A percentile compares a stretch with the other conserved stretches of the same genome.
phyloP scores from a whole-genome alignment of 495 filamentous ascomycete genomes.

The Penicillium nucicola region DNA sequence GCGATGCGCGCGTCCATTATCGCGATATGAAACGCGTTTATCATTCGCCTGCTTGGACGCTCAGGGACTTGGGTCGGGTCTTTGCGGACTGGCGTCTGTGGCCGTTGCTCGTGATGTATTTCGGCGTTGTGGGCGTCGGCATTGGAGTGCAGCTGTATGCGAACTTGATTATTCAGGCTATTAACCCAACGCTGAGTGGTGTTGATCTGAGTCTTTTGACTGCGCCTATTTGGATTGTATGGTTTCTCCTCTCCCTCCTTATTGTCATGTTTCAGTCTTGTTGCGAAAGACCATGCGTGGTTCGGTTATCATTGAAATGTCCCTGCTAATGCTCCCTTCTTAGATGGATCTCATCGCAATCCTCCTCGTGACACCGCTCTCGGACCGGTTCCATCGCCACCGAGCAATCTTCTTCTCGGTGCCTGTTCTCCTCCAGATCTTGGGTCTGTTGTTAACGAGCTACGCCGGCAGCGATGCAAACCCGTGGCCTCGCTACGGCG shows the following conservation, averaged over 20 bases:
- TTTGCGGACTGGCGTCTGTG: slow-evolving; percentile 83
- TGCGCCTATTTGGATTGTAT: slow-evolving; percentile 88
- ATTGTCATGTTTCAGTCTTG: no score
- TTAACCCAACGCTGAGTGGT: slow-evolving; percentile 66
- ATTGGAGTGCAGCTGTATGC: slow-evolving; percentile 86
- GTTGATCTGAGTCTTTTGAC: slow-evolving; percentile 78
- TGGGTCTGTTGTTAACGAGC: slow-evolving; percentile 74
- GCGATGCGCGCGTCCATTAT: slow-evolving; percentile 81
- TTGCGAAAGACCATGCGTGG: no score
- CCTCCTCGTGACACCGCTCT: slow-evolving; percentile 77
- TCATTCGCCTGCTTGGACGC: slow-evolving; percentile 63
- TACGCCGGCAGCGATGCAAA: slow-evolving; percentile 63
- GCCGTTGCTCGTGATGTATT: slow-evolving; percentile 87
- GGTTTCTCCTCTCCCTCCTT: slow-evolving; percentile 26
- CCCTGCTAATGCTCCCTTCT: slow-evolving; percentile 4
- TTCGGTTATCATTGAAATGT: no score
- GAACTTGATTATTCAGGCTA: slow-evolving; percentile 78
- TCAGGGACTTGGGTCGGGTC: slow-evolving; percentile 63
- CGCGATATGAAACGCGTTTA: slow-evolving; percentile 81
- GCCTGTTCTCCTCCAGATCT: slow-evolving; percentile 74
- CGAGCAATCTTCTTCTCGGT: slow-evolving; percentile 81
- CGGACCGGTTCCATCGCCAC: slow-evolving; percentile 80
- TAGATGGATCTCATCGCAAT: slow-evolving; percentile 88
- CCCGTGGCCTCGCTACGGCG: slow-evolving; percentile 83
- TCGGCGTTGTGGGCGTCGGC: slow-evolving; percentile 88